Conservation (phyloP, 208 protist genomes). For the Trypanosoma theileri region DNA sequence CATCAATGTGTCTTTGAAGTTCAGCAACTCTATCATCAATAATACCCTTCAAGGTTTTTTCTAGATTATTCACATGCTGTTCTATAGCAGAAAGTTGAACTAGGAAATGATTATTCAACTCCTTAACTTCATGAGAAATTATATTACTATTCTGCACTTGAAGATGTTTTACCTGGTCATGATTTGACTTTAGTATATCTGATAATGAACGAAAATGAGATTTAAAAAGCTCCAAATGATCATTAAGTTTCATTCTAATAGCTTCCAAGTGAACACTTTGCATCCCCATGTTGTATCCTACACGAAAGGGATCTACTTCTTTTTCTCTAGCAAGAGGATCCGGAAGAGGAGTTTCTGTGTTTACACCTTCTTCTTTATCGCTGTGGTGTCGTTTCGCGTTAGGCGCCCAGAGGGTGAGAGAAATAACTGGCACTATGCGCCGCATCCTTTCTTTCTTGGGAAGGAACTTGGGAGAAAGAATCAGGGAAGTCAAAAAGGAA, state of each 20-base stretch:
- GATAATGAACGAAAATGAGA: constrained; percentile 27
- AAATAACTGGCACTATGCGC: no score
- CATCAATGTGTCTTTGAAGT: constrained; percentile 30
- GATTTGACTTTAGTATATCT: constrained; percentile 18
- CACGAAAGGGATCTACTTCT: constrained; percentile 30
- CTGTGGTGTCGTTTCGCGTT: not conserved
- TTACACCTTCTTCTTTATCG: not conserved
- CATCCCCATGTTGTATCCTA: constrained; percentile 36
- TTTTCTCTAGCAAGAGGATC: not conserved
- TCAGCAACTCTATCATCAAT: constrained; percentile 10
- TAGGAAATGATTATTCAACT: constrained; percentile 15
- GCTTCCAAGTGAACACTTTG: constrained; percentile 34
- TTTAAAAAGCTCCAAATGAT: constrained; percentile 33
- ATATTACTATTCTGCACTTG: constrained; percentile 26
- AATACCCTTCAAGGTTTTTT: constrained; percentile 17
- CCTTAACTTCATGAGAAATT: constrained; percentile 19
- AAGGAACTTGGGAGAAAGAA: no score
- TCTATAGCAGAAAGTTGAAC: constrained; percentile 9
- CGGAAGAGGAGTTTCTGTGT: not conserved
- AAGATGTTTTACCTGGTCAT: constrained; percentile 17
- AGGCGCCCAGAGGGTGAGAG: no score
- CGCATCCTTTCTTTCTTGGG: no score
- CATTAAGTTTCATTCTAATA: constrained; percentile 29
- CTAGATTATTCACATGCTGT: constrained; percentile 14
- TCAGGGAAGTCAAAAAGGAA: no score